These are phyloP conservation scores for Flaveria robusta DNA, from an alignment of 129 eudicot genomes.

Conservation along the genomic window DNA sequence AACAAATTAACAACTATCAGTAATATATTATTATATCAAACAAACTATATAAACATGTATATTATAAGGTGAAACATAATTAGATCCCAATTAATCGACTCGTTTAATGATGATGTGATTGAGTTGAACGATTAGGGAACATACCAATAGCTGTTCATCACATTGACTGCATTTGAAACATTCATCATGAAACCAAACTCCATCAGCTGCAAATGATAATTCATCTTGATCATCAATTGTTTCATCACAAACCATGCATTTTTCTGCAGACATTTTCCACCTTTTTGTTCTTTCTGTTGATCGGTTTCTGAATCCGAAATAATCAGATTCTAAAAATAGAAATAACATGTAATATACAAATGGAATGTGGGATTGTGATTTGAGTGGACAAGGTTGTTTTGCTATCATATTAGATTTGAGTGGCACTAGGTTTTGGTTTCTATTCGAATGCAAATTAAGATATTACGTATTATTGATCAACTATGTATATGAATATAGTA, in stretches of 20 bases:
- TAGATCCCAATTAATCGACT: not conserved
- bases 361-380: not conserved
- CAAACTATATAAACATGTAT: not conserved
- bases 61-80: not conserved
- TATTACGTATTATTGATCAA: too few species aligned
- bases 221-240: slow-evolving; percentile 15
- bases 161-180: slow-evolving; percentile 38
- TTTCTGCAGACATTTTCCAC: slow-evolving; percentile 31
- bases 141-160: slow-evolving; percentile 27
- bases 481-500: too few species aligned
- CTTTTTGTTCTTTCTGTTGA: slow-evolving; percentile 23
- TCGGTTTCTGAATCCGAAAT: slow-evolving; percentile 7
- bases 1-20: not conserved
- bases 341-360: not conserved
- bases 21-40: not conserved
- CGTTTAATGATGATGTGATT: not conserved
- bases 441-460: too few species aligned
- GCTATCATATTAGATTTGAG: not conserved
- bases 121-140: not conserved
- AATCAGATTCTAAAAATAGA: slow-evolving; percentile 28
- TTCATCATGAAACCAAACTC: slow-evolving; percentile 22
- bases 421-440: too few species aligned
- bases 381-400: slow-evolving; percentile 9
- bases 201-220: slow-evolving; percentile 11
- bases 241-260: slow-evolving; percentile 32